A percentile compares a stretch with the other conserved stretches of the same genome.
These are phyloP conservation scores for Sabuloglossum arenarium DNA, from an alignment of 495 filamentous ascomycete genomes.

Conservation along the genomic window DNA sequence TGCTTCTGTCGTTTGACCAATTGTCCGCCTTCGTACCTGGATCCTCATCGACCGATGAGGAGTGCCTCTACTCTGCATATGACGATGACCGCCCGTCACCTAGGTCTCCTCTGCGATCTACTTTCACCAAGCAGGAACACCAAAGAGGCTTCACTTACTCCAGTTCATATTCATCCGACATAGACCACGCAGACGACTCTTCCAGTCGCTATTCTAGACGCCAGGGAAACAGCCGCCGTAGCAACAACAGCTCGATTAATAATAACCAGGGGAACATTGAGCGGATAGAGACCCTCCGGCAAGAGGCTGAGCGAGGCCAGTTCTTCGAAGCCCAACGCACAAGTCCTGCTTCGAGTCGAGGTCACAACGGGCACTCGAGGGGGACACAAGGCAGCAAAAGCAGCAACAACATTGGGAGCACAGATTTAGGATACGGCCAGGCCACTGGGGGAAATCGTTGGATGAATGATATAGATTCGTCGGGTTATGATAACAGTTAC, in stretches of 20 bases:
- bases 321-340: slow-evolving; percentile 7
- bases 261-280: slow-evolving; percentile 29
- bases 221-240: slow-evolving; percentile 42
- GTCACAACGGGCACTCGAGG: not conserved
- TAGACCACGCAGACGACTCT: slow-evolving; percentile 47
- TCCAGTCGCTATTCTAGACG: slow-evolving; percentile 36
- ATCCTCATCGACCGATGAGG: not conserved
- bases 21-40: slow-evolving; percentile 29
- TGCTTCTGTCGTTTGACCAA: slow-evolving; percentile 77
- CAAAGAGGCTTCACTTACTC: slow-evolving; percentile 39
- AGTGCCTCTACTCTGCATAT: not conserved
- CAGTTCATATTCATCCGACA: slow-evolving; percentile 56
- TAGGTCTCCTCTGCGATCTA: slow-evolving; percentile 7
- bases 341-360: slow-evolving; percentile 7
- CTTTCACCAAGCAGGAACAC: slow-evolving; percentile 18
- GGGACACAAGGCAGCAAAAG: slow-evolving; percentile 27
- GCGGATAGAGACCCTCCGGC: slow-evolving; percentile 40
- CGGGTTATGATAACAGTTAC: slow-evolving; percentile 32
- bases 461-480: slow-evolving; percentile 32
- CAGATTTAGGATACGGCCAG: slow-evolving; percentile 40
- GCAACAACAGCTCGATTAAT: slow-evolving; percentile 65
- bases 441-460: slow-evolving; percentile 33
- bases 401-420: slow-evolving; percentile 54
- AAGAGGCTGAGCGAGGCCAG: slow-evolving; percentile 15
- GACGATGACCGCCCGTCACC: slow-evolving; percentile 1